phyloP scores from a whole-genome alignment of 257 asterid species.

The Solanum lycopersicoides region DNA sequence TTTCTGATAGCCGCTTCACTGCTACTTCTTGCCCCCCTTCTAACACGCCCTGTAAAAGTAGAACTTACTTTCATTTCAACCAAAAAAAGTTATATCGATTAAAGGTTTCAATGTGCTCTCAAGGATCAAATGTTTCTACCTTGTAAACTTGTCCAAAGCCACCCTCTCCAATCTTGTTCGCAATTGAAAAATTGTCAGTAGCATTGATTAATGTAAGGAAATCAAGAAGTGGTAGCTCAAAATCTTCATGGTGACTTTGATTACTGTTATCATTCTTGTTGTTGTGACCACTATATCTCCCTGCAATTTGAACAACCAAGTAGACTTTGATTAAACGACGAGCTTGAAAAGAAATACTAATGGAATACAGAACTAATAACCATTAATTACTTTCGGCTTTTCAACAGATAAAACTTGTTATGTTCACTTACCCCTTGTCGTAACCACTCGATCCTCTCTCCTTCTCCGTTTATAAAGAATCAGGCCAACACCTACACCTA shows the following conservation, averaged over 20 bases:
- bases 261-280: neutral
- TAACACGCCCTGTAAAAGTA: constrained; percentile 9
- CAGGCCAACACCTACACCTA: neutral
- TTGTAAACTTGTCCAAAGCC: constrained; percentile 35
- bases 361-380: neutral
- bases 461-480: neutral
- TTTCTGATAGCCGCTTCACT: constrained; percentile 22
- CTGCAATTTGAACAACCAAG: neutral
- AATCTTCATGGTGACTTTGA: constrained; percentile 1
- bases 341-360: neutral
- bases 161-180: constrained; percentile 36
- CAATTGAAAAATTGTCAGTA: constrained; percentile 10
- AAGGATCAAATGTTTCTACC: constrained; percentile 5
- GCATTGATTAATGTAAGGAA: constrained; percentile 13
- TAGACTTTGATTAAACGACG: neutral
- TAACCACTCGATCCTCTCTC: neutral
- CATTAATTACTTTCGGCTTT: neutral
- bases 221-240: constrained; percentile 13
- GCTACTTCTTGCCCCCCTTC: constrained; percentile 25
- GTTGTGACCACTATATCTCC: neutral
- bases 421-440: neutral
- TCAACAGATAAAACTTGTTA: neutral
- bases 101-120: neutral
- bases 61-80: neutral
- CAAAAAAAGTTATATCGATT: neutral